A percentile compares a stretch with the other conserved stretches of the same genome.
phyloP scores from a whole-genome alignment of 2,329 filamentous ascomycete species.

The Aspergillus sp. region DNA sequence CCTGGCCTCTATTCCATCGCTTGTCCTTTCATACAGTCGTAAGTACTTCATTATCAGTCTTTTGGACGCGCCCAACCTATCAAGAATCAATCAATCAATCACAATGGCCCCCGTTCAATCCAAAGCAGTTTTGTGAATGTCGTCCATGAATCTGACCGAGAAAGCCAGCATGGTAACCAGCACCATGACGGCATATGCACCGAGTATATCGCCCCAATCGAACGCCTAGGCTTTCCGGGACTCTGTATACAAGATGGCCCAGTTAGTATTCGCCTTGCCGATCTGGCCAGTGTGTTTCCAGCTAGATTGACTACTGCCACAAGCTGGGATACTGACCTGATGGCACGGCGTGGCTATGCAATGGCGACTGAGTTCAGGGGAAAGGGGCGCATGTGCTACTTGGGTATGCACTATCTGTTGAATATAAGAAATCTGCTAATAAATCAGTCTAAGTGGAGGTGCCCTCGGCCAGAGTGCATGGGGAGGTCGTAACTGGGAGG shows the following conservation, averaged over 20 bases:
- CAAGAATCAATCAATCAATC: too few species aligned
- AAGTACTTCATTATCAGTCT: too few species aligned
- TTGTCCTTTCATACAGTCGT: too few species aligned
- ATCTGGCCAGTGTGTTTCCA: conserved; percentile 34
- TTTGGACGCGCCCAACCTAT: too few species aligned
- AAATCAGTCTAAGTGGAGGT: too few species aligned
- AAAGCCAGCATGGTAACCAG: not conserved
- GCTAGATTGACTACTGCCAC: conserved; percentile 33
- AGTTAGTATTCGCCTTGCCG: conserved; percentile 32
- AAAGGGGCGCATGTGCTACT: conserved; percentile 42
- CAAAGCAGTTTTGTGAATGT: too few species aligned
- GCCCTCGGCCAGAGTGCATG: too few species aligned
- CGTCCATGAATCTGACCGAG: not conserved
- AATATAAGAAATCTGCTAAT: too few species aligned
- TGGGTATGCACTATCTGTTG: too few species aligned
- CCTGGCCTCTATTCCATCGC: too few species aligned
- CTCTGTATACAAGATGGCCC: conserved; percentile 36
- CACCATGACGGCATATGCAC: not conserved
- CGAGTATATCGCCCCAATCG: not conserved
- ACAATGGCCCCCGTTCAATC: too few species aligned
- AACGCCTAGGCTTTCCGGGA: conserved; percentile 28
- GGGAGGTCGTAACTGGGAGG: too few species aligned
- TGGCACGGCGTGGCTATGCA: conserved; percentile 44
- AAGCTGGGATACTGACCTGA: conserved; percentile 50
- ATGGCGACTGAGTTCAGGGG: conserved; percentile 54